Percentiles rank a stretch among this genome's conserved stretches.
Conservation (phyloP, 73 alveolate species). For the Tetrahymena borealis region DNA sequence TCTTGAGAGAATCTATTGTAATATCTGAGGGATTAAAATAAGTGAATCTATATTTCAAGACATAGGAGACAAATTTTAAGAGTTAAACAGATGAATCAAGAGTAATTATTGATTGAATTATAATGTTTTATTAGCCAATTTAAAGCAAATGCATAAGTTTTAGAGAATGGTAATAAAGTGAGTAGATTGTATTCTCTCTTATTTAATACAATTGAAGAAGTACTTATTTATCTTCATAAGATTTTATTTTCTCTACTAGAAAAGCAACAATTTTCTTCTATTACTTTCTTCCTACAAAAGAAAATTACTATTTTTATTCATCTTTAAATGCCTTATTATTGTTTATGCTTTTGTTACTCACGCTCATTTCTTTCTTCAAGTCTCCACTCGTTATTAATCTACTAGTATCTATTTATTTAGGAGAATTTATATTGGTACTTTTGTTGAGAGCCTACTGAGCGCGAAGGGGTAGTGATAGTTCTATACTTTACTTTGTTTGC, state of each 20-base stretch:
- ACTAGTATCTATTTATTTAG: not conserved
- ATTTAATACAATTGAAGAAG: not conserved
- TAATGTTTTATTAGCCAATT: not conserved
- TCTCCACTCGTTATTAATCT: not conserved
- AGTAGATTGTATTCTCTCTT: not conserved
- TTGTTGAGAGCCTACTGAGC: not conserved
- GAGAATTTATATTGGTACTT: not conserved
- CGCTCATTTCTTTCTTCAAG: not conserved
- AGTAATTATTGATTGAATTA: not conserved
- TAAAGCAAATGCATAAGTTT: not conserved
- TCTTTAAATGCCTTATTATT: not conserved
- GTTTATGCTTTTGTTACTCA: not conserved
- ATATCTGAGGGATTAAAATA: not conserved
- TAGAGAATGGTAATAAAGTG: not conserved
- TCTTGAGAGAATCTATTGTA: not conserved
- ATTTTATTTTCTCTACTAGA: not conserved
- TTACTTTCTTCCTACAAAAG: not conserved
- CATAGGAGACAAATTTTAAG: not conserved
- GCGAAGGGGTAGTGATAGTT: not conserved
- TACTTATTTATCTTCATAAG: not conserved
- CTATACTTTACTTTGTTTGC: not conserved
- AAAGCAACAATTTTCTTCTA: not conserved
- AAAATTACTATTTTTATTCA: not conserved
- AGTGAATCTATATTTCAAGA: not conserved
- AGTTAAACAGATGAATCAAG: not conserved